Conservation (phyloP, 2,329 filamentous ascomycete species). For the Lizonia empirigonia region DNA sequence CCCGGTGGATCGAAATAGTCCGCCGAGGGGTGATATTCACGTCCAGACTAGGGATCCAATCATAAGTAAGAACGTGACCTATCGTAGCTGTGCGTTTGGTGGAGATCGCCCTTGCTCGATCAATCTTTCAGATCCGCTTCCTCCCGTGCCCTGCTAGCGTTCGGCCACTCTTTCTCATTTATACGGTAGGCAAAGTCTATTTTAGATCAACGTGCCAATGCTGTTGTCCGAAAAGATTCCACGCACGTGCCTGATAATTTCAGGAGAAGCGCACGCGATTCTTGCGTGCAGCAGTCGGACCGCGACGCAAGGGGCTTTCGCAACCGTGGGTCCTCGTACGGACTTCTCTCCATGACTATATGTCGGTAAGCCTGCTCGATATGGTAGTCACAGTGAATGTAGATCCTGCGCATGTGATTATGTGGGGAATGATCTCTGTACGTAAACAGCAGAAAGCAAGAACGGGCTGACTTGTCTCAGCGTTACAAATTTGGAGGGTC, state of each 20-base stretch:
- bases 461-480: conserved; percentile 1
- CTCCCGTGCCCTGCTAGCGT: too few species aligned
- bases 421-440: conserved; percentile 2
- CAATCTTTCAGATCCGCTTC: too few species aligned
- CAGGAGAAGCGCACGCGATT: conserved; percentile 1
- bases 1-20: conserved; percentile 5
- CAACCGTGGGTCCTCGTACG: neutral
- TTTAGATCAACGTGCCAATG: conserved; percentile 8
- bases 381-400: conserved; percentile 2
- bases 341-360: neutral
- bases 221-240: neutral
- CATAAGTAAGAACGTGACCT: conserved; percentile 3
- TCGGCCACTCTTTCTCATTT: too few species aligned
- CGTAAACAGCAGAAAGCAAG: conserved; percentile 15
- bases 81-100: too few species aligned
- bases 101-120: too few species aligned
- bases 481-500: neutral
- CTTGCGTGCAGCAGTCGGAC: neutral
- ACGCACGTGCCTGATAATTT: conserved; percentile 1
- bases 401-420: conserved; percentile 1
- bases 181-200: conserved; percentile 11
- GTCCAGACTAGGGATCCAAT: conserved; percentile 15
- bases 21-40: neutral
- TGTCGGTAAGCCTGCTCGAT: conserved; percentile 4
- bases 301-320: neutral